phyloP scores from a whole-genome alignment of 306 rosid species.

The Begonia peltatifolia region DNA sequence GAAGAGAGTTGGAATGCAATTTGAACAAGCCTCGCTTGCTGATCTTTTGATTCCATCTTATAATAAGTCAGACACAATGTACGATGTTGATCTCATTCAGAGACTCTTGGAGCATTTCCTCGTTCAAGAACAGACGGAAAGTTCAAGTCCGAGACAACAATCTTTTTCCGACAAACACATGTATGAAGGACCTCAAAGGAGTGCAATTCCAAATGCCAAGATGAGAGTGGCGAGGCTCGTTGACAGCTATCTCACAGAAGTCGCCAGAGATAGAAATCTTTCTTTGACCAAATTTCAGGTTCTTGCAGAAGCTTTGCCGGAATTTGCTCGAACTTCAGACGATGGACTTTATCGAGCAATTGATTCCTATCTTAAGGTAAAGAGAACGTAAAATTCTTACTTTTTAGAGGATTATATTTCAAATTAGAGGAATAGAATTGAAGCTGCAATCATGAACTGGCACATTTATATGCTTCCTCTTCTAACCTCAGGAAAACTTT shows the following conservation, averaged over 20 bases:
- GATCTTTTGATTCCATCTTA: conserved; percentile 52
- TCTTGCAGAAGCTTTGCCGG: conserved; percentile 30
- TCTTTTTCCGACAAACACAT: conserved; percentile 41
- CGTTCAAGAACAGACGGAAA: conserved; percentile 79
- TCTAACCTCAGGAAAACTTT: too few relatives aligned
- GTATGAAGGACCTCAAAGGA: conserved; percentile 16
- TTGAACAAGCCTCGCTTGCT: conserved; percentile 34
- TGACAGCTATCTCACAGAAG: conserved; percentile 46
- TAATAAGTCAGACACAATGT: conserved; percentile 20
- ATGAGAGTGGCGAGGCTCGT: conserved; percentile 44
- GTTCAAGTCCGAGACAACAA: conserved; percentile 43
- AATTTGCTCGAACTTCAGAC: conserved; percentile 17
- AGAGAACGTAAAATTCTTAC: too few relatives aligned
- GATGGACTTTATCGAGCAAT: conserved; percentile 25
- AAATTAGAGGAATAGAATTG: too few relatives aligned
- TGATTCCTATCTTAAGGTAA: conserved; percentile 30
- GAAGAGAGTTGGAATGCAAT: conserved; percentile 35
- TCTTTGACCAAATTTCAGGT: conserved; percentile 30
- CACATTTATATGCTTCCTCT: too few relatives aligned
- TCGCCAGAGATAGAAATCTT: conserved; percentile 58
- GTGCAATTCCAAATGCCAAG: conserved; percentile 23
- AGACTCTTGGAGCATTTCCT: conserved; percentile 79
- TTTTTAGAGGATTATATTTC: conserved; percentile 5
- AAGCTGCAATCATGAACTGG: too few relatives aligned
- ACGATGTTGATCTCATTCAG: conserved; percentile 40